Percentiles rank a stretch among this genome's conserved stretches.
These are phyloP conservation scores for Spathaspora jeffriesii DNA, from an alignment of 1,139 yeast genomes.

Conservation along the genomic window DNA sequence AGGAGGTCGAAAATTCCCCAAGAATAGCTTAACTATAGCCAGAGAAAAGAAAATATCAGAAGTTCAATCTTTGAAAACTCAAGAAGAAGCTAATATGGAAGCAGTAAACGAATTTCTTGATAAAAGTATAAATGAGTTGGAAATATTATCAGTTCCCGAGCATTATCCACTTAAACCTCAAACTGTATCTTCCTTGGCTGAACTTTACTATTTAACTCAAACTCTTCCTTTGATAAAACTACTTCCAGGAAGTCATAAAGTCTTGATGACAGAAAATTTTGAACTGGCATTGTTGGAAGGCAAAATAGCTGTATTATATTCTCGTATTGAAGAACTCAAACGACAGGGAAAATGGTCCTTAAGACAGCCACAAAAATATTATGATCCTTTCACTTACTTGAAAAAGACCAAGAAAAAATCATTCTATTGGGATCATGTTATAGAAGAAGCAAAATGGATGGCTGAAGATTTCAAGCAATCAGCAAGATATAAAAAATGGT, in stretches of 20 bases:
- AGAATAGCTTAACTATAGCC: conserved; percentile 2
- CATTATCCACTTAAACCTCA: conserved; percentile 45
- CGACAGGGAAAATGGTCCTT: conserved; percentile 90
- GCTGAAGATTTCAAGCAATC: conserved; percentile 77
- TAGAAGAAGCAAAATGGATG: conserved; percentile 89
- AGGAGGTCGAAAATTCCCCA: conserved; percentile 6
- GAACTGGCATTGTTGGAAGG: conserved; percentile 92
- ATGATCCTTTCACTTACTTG: conserved; percentile 61
- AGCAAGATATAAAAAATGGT: conserved; percentile 65
- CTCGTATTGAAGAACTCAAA: conserved; percentile 90
- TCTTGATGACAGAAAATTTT: conserved; percentile 79
- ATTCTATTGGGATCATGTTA: conserved; percentile 70
- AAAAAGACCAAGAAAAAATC: conserved; percentile 27
- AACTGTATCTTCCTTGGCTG: conserved; percentile 70
- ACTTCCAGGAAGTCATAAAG: conserved; percentile 84
- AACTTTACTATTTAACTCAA: conserved; percentile 83
- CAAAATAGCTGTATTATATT: conserved; percentile 86
- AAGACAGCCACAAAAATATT: conserved; percentile 74
- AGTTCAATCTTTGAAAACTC: conserved; percentile 20
- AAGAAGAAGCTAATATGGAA: conserved; percentile 20
- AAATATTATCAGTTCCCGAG: conserved; percentile 43
- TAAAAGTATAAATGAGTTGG: conserved; percentile 31
- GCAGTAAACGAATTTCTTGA: conserved; percentile 24
- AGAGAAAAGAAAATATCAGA: conserved; percentile 11
- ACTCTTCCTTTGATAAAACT: conserved; percentile 82